Evolutionary conservation across 106 monocot genomes (phyloP).

Genomic region (Dioscorea dumetorum): DNA sequence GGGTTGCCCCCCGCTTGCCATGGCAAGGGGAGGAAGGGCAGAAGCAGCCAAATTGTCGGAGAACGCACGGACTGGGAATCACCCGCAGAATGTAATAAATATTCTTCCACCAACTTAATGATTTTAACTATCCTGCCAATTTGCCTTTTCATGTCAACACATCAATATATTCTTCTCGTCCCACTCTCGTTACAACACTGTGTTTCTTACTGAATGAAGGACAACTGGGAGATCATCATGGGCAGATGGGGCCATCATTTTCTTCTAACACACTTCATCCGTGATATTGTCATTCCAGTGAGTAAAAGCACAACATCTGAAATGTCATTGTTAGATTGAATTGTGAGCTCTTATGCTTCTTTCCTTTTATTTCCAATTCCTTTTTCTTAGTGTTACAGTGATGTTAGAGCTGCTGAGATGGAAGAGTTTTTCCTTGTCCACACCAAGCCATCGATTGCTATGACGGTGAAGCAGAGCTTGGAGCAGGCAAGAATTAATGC

Average conservation of each 20-base stretch:
- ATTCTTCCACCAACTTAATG: neutral
- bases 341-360: too few relatives aligned
- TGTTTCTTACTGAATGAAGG: slow-evolving; percentile 1
- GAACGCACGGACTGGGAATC: too few relatives aligned
- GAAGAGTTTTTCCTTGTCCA: slow-evolving; percentile 6
- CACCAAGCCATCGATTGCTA: slow-evolving; percentile 10
- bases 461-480: slow-evolving; percentile 15
- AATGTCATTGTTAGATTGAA: neutral
- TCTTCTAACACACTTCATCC: slow-evolving; percentile 8
- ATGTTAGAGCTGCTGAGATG: slow-evolving; percentile 8
- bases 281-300: slow-evolving; percentile 8
- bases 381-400: neutral
- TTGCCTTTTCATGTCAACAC: too few relatives aligned
- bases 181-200: too few relatives aligned
- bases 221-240: slow-evolving; percentile 8
- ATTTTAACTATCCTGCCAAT: neutral
- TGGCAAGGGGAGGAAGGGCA: too few relatives aligned
- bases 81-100: too few relatives aligned
- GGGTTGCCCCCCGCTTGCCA: too few relatives aligned
- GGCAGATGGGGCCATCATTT: slow-evolving; percentile 11
- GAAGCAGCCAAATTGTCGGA: too few relatives aligned
- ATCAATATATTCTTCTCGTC: too few relatives aligned
- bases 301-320: neutral
- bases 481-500: slow-evolving; percentile 12
- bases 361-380: neutral